Conservation (phyloP, 2,329 filamentous ascomycete genomes). For the Colletotrichum coccodes region DNA sequence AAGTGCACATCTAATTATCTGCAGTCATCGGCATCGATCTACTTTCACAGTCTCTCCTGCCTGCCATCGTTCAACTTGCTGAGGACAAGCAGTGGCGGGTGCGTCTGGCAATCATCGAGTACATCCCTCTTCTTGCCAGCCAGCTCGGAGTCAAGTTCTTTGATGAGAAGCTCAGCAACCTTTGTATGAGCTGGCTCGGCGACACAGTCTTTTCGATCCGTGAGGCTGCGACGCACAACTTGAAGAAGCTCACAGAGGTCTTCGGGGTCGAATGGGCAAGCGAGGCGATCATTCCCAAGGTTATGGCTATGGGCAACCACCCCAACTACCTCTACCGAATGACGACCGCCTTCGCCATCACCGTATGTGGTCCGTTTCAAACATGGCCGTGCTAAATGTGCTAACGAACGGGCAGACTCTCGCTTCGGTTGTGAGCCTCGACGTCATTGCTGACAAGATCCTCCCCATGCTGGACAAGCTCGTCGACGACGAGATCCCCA, state of each 20-base stretch:
- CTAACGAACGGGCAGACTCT: conserved; percentile 75
- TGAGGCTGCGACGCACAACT: conserved; percentile 95
- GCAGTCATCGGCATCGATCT: conserved; percentile 96
- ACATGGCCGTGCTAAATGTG: conserved; percentile 30
- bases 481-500: conserved; percentile 93
- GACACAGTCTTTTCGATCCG: conserved; percentile 99
- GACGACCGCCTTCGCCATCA: conserved; percentile 99
- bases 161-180: conserved; percentile 92
- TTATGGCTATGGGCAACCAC: conserved; percentile 97
- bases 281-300: conserved; percentile 97
- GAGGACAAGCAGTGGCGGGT: conserved; percentile 99
- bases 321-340: conserved; percentile 99
- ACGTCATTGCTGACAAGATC: conserved; percentile 92
- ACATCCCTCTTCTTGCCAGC: conserved; percentile 94
- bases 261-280: conserved; percentile 98
- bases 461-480: conserved; percentile 97
- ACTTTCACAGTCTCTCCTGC: conserved; percentile 94
- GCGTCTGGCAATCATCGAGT: conserved; percentile 97
- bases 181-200: conserved; percentile 99
- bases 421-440: conserved; percentile 89
- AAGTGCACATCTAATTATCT: not conserved
- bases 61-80: conserved; percentile 95
- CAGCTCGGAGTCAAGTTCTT: conserved; percentile 98
- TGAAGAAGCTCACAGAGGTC: conserved; percentile 98
- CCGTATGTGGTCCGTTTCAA: conserved; percentile 71